Base-by-base conservation (phyloP, 116 monocot genomes). In the Iris pallida region DNA sequence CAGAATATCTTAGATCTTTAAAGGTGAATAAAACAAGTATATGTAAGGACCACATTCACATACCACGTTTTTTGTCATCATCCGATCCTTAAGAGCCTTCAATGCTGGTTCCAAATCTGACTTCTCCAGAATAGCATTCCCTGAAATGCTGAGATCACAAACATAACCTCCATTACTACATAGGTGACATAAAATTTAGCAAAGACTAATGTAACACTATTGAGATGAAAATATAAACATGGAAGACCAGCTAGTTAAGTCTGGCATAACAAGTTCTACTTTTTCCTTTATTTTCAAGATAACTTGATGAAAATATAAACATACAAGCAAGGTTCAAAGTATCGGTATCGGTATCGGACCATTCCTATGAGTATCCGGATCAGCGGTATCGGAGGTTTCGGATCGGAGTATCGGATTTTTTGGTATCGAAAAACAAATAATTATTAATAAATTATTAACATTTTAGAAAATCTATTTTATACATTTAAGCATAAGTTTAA, bases 41-140 rank as follows among this genome's bases (percentile, higher is more conserved):
- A 53, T 13, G 5, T 8, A 42, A 55, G 30, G 57, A 30, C 55
- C 30, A 68, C 3, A 67, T 41, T 13, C 19, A 61, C 96, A 85
- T 92, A 96, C 92, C 89, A 97, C 97, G 81, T 97, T 97, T 64
- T 97, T 97, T 9, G 90, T 88, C 97, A 97, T 92, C 70, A 97
- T 49, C 68, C 87, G 83, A 73, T 97, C 92, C 73, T 97, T 97
- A 6, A 97, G 92, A 55, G 87, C 87, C 68, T 97, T 90, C 64
- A 97, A 68, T 56, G 97, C 97, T 65, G 97, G 93, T 57, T 88
- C 61, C 78, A 97, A 70, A 76, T 97, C 81, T 15, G 92, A 76
- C 78, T 87, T 97, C 72, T 90, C 90, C 62, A 97, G 44, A 42
- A 87, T 74, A 44, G 82, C 41, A 70, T 97, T 97, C 20, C 92